A percentile compares a stretch with the other conserved stretches of the same genome.
phyloP scores from a whole-genome alignment of 1,284 basidiomycete species.

The Cutaneotrichosporon cutaneum region DNA sequence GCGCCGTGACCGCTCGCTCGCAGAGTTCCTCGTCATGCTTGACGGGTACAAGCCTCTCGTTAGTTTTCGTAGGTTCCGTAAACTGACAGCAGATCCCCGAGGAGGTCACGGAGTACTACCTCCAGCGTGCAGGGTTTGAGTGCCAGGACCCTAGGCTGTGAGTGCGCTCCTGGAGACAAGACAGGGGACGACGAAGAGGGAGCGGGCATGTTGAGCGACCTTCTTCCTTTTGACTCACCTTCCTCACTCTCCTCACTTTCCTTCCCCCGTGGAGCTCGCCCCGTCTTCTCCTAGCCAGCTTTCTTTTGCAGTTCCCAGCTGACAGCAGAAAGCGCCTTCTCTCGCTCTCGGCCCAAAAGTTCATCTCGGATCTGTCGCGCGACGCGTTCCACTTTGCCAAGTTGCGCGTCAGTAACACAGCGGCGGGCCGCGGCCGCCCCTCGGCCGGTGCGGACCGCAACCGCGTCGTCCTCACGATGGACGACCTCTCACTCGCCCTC shows the following conservation, averaged over 20 bases:
- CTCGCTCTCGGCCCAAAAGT: slow-evolving; percentile 95
- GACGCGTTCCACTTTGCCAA: slow-evolving; percentile 98
- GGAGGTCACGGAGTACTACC: slow-evolving; percentile 96
- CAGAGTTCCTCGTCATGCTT: slow-evolving; percentile 91
- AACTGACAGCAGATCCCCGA: slow-evolving; percentile 75
- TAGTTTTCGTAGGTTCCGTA: slow-evolving; percentile 38
- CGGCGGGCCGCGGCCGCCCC: slow-evolving; percentile 51
- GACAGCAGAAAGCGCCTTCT: slow-evolving; percentile 78
- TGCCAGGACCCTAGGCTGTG: slow-evolving; percentile 89
- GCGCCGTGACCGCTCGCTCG: slow-evolving; percentile 74
- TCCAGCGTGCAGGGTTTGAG: slow-evolving; percentile 94
- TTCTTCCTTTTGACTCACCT: background rate
- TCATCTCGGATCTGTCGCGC: slow-evolving; percentile 92
- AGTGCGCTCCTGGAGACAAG: slow-evolving; percentile 46
- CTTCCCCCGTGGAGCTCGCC: no score
- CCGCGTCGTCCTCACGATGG: slow-evolving; percentile 96
- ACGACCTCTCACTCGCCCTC: slow-evolving; percentile 88
- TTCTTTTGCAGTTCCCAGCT: background rate
- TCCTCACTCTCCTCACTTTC: background rate
- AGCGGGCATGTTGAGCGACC: background rate
- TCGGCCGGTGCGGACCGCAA: slow-evolving; percentile 68
- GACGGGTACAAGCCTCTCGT: slow-evolving; percentile 96
- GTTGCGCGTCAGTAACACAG: slow-evolving; percentile 65
- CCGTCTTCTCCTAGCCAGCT: background rate
- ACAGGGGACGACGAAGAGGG: background rate